phyloP scores from a whole-genome alignment of 805 yeast genomes.

The Pichia californica region DNA sequence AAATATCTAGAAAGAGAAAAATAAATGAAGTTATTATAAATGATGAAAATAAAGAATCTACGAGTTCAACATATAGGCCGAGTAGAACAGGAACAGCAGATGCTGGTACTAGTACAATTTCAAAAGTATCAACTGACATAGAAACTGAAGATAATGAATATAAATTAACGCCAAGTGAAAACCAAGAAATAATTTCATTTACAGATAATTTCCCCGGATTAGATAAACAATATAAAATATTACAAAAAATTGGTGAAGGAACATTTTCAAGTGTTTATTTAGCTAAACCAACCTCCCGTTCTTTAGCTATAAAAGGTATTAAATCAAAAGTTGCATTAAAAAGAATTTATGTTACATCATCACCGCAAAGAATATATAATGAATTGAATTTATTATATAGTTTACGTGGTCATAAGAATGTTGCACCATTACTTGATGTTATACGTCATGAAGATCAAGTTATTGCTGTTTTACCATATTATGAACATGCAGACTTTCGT shows the following conservation, averaged over 20 bases:
- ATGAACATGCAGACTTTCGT: constrained; percentile 85
- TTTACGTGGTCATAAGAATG: constrained; percentile 60
- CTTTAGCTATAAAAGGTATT: constrained; percentile 18
- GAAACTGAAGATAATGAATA: constrained; percentile 8
- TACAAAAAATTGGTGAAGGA: constrained; percentile 67
- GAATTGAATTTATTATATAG: constrained; percentile 74
- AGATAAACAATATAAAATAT: constrained; percentile 31
- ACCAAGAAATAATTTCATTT: constrained; percentile 30
- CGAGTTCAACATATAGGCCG: neutral
- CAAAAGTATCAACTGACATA: neutral
- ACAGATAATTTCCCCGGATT: constrained; percentile 27
- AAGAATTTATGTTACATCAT: constrained; percentile 89
- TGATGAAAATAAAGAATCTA: neutral
- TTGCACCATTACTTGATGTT: constrained; percentile 89
- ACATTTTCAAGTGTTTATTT: constrained; percentile 69
- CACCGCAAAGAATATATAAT: constrained; percentile 85
- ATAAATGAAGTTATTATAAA: neutral
- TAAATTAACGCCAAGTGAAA: constrained; percentile 18
- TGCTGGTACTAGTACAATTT: neutral
- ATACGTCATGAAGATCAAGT: constrained; percentile 86
- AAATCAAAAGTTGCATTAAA: constrained; percentile 69
- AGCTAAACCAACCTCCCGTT: neutral
- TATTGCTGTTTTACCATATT: constrained; percentile 85
- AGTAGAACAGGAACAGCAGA: neutral
- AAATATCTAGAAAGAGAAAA: neutral